Conservation (phyloP, 2,329 filamentous ascomycete genomes). For the Neofusicoccum sp. region DNA sequence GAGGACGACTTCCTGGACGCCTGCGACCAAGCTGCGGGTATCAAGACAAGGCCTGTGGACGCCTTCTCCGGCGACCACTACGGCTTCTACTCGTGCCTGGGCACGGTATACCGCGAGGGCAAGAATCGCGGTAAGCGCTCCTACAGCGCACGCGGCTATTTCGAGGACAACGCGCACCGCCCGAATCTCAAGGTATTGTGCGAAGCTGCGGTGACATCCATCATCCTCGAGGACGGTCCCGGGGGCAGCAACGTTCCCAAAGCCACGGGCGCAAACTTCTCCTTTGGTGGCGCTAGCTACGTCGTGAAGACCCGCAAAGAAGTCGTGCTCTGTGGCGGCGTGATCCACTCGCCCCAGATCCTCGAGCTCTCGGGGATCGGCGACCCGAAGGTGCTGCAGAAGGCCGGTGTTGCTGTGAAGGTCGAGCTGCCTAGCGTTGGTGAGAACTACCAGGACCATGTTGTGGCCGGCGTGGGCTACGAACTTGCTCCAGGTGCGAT, state of each 20-base stretch:
- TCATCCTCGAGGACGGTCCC: neutral
- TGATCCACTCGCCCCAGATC: conserved; percentile 32
- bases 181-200: neutral
- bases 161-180: neutral
- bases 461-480: conserved; percentile 24
- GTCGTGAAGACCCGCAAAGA: conserved; percentile 33
- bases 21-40: conserved; percentile 31
- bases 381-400: conserved; percentile 6
- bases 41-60: conserved; percentile 36
- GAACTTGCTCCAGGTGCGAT: neutral
- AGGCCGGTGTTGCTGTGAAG: conserved; percentile 32
- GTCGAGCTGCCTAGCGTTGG: conserved; percentile 36
- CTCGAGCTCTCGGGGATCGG: conserved; percentile 35
- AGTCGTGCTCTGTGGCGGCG: conserved; percentile 28
- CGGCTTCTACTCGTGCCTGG: conserved; percentile 38
- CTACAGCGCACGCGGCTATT: conserved; percentile 39
- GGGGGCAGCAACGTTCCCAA: too few species aligned
- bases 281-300: neutral
- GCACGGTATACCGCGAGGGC: conserved; percentile 30
- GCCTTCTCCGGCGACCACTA: conserved; percentile 41
- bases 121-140: conserved; percentile 37
- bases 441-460: conserved; percentile 40
- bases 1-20: conserved; percentile 30
- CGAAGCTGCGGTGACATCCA: neutral
- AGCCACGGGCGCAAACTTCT: neutral